Evolutionary conservation across 139 green algal species (phyloP).

Genomic region (Ettlia oleoabundans): DNA sequence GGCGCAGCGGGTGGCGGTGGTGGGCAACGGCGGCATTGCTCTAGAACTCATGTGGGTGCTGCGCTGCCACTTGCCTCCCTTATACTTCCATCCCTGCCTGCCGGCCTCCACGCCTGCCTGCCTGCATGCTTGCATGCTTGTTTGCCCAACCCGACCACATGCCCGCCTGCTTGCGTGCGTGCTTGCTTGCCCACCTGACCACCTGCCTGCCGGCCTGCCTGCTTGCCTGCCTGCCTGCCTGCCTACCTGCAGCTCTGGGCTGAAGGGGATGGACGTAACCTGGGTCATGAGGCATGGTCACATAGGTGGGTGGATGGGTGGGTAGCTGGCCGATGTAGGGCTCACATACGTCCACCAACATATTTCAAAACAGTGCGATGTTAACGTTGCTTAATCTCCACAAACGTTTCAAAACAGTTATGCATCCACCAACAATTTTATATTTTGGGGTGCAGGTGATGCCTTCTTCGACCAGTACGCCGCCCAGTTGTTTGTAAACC

Average conservation of each 20-base stretch:
- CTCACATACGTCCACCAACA: too few species aligned
- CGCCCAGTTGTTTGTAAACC: not conserved
- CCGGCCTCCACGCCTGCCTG: constrained; percentile 4
- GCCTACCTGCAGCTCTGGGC: constrained; percentile 29
- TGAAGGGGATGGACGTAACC: constrained; percentile 67
- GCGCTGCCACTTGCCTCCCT: not conserved
- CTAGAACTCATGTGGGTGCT: constrained; percentile 70
- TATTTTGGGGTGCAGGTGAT: constrained; percentile 63
- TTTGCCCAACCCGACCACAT: too few species aligned
- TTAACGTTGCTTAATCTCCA: too few species aligned
- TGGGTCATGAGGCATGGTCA: constrained; percentile 82
- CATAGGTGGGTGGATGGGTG: constrained; percentile 55
- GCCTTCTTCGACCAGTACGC: constrained; percentile 89
- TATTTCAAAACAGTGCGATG: too few species aligned
- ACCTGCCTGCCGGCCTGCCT: not conserved
- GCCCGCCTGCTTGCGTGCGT: not conserved
- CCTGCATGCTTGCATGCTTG: constrained; percentile 8
- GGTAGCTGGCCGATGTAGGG: too few species aligned
- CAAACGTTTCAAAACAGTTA: too few species aligned
- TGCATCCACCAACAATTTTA: too few species aligned
- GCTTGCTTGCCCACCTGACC: constrained; percentile 15
- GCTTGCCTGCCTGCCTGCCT: constrained; percentile 24
- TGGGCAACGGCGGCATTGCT: constrained; percentile 91
- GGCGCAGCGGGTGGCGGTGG: constrained; percentile 63
- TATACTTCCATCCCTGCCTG: not conserved